Conservation (phyloP, 1,284 basidiomycete genomes). For the Ceratobasidium sp. region DNA sequence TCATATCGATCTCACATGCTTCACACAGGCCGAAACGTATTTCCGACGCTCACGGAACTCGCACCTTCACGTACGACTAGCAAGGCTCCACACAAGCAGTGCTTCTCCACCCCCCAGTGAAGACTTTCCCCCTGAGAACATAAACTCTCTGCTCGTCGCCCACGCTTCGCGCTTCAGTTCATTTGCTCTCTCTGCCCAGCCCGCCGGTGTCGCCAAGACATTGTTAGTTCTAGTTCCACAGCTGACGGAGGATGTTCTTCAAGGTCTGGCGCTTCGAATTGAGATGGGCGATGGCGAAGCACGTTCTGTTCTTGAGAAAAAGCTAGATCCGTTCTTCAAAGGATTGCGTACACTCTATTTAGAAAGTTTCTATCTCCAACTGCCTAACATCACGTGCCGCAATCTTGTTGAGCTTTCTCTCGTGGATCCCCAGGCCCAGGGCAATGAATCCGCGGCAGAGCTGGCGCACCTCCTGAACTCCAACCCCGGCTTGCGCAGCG, state of each 20-base stretch:
- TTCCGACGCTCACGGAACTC: not conserved
- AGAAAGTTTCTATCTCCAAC: not conserved
- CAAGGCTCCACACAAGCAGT: not conserved
- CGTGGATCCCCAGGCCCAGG: too few species aligned
- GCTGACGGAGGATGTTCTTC: not conserved
- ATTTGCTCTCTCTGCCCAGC: not conserved
- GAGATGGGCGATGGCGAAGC: not conserved
- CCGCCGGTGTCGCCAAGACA: too few species aligned
- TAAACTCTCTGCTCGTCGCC: not conserved
- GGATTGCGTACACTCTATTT: not conserved
- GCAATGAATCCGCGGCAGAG: not conserved
- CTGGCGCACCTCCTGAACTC: not conserved
- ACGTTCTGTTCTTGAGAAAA: not conserved
- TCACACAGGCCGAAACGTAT: not conserved
- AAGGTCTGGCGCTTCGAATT: not conserved
- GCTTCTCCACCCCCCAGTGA: not conserved
- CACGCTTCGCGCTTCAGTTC: not conserved
- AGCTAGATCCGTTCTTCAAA: not conserved
- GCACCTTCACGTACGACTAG: not conserved
- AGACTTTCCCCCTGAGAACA: not conserved
- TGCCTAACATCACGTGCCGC: not conserved
- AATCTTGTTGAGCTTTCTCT: constrained; percentile 6
- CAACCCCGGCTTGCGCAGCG: not conserved
- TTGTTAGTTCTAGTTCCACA: too few species aligned
- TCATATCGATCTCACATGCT: constrained; percentile 4